Conservation (phyloP, 2,329 filamentous ascomycete genomes). For the Penicillium frequentans region DNA sequence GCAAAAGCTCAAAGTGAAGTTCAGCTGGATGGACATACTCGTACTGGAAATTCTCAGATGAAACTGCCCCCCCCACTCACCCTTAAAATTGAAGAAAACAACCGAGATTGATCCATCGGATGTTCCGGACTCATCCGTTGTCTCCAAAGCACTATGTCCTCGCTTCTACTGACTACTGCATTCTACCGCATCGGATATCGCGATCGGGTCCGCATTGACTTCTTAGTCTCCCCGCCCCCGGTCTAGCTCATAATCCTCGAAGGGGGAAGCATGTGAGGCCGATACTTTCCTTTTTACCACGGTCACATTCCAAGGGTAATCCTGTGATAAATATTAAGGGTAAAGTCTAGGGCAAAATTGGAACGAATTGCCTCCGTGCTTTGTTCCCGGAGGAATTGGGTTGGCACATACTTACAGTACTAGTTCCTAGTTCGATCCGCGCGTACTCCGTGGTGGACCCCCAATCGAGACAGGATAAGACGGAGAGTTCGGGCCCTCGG, state of each 20-base stretch:
- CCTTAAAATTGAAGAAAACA: not conserved
- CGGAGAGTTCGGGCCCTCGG: not conserved
- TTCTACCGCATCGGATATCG: not conserved
- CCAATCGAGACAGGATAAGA: not conserved
- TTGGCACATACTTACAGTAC: not conserved
- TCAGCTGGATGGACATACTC: not conserved
- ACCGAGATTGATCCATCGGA: conserved; percentile 1
- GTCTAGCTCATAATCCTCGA: conserved; percentile 3
- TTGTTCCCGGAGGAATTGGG: not conserved
- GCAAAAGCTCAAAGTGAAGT: not conserved
- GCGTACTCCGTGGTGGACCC: not conserved
- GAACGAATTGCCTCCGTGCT: not conserved
- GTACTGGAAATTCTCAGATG: not conserved
- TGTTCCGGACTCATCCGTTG: not conserved
- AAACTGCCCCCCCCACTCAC: not conserved
- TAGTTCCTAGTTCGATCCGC: not conserved
- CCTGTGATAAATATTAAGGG: not conserved
- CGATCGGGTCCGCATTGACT: conserved; percentile 7
- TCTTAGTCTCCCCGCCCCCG: not conserved
- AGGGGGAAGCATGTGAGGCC: conserved; percentile 3
- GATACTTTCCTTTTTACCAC: not conserved
- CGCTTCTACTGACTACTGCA: conserved; percentile 4
- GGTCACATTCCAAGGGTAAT: conserved; percentile 6
- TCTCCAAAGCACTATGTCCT: not conserved
- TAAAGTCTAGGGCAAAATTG: not conserved